Base-by-base conservation (phyloP, 139 green algal genomes). In the Picochlorum sp. region DNA sequence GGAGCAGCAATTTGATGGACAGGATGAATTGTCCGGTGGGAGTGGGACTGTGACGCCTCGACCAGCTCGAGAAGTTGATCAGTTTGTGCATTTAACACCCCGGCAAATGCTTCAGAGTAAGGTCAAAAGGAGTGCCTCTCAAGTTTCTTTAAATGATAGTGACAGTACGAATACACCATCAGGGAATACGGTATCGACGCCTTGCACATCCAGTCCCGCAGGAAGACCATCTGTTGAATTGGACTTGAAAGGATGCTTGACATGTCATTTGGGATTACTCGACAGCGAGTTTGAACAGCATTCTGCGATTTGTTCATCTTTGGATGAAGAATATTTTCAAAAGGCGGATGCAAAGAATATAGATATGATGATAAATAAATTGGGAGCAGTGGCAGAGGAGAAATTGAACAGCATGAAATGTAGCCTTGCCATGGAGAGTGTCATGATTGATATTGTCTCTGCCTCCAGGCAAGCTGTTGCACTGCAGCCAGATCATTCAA, bases 401-500 rank as follows among this genome's bases (percentile, higher is more conserved):
- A 37, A 52, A 45, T 13, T 54, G 18, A 54, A 54, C 8, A 13
- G 34, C 34, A 41, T 41, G 34, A 41, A 41, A 41, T 41, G 34
- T 7, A 41, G 34, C 34, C 34, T 41, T 7, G 8, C 34, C 34
- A 6, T 21, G 16, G 47, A 54, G 18, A 54, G 47, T 54, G 45
- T 49, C 15, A 23, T 74, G 24, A 64, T 80, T 51, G 63, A 70
- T 32, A 30, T 84, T 65, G 60, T 80, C n/a, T 41, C 63, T 2
- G 73, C 65, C 34, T 75, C 62, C 37, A 51, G 76, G 15, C 60
- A 64, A 49, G 78, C 78, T 28, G 75, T 75, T 46, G 69, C 75
- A 24, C 65, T 84, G 58, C 78, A 84, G 57, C 78, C 78, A 1
- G 78, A 84, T 63, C 65, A 69, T 46, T 83, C 71, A 4, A 23